Evolutionary conservation across 306 rosid genomes (phyloP), one percentile per base, ranked within the genome.

Genomic region (Trichosanthes cucumerina): DNA sequence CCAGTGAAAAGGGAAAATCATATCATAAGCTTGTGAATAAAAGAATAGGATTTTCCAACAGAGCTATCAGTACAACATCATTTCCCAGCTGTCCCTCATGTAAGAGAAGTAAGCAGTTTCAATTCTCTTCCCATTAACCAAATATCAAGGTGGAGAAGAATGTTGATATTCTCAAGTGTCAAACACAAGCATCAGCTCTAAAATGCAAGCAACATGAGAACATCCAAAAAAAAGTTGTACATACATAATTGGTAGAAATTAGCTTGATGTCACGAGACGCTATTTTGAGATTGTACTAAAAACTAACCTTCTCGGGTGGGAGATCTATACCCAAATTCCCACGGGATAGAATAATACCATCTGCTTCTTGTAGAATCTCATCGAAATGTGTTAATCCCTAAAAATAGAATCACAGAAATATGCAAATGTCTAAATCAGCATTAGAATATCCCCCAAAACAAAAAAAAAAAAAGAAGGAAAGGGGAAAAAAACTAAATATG

Each of bases 271-370:
- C 2, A 9, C 44, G 36, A 71, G 66, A 36, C 36, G 26, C 9
- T 44, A 6, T 34, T 34, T 18, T 62, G 34, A 24, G 54, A 54
- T 8, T 72, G 23, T 14, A 47, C 43, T 16, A 70, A 19, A 72
- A 33, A 78, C 74, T 52, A 60, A 87, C 90, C 86, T 87, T 87
- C 81, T 87, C 90, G 5, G 90, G 90, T 65, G 90, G 90, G 71
- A 87, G 86, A 79, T 87, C 90, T 28, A 87, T 87, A 65, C 90
- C 90, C 88, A 87, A 82, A 46, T 87, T 87, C 73, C 90, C 90
- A 77, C 90, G 90, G 75, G 90, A 87, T 23, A 87, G 84, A 59
- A 87, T 87, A 76, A 87, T 87, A 44, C 90, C 90, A 60, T 87
- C 90, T 65, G 90, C 90, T 82, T 82, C 90, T 84, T 78, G 90